Evolutionary conservation across 106 monocot species (phyloP).

Genomic region (Gastrodia elata): DNA sequence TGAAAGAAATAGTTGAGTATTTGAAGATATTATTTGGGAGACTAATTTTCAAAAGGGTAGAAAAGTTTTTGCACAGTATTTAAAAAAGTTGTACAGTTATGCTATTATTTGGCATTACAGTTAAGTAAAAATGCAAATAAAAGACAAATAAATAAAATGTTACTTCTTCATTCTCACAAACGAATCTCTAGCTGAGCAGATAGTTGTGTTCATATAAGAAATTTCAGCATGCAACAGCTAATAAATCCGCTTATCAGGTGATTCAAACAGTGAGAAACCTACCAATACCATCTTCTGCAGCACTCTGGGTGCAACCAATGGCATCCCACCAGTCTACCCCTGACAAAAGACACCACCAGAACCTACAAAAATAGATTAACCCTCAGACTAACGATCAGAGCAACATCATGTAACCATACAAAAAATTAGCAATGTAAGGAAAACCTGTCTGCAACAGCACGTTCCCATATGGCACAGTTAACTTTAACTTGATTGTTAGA

Average conservation of each 20-base stretch:
- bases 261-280: slow-evolving; percentile 12
- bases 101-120: neutral
- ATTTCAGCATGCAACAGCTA: neutral
- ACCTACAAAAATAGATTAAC: slow-evolving; percentile 29
- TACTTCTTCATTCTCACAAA: neutral
- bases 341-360: slow-evolving; percentile 98
- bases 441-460: slow-evolving; percentile 93
- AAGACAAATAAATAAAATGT: neutral
- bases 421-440: neutral
- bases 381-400: neutral
- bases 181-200: neutral
- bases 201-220: neutral
- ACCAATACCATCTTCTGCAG: slow-evolving; percentile 98
- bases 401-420: neutral
- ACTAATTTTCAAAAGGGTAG: neutral
- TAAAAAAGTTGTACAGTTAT: neutral
- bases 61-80: neutral
- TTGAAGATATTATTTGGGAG: neutral
- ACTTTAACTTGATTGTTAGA: slow-evolving; percentile 51
- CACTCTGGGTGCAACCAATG: slow-evolving; percentile 96
- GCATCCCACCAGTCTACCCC: slow-evolving; percentile 99
- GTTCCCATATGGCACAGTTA: slow-evolving; percentile 77
- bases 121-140: neutral
- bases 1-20: neutral
- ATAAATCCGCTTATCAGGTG: neutral